Conservation (phyloP, 495 filamentous ascomycete species). For the Aspergillus carlsbadensis region DNA sequence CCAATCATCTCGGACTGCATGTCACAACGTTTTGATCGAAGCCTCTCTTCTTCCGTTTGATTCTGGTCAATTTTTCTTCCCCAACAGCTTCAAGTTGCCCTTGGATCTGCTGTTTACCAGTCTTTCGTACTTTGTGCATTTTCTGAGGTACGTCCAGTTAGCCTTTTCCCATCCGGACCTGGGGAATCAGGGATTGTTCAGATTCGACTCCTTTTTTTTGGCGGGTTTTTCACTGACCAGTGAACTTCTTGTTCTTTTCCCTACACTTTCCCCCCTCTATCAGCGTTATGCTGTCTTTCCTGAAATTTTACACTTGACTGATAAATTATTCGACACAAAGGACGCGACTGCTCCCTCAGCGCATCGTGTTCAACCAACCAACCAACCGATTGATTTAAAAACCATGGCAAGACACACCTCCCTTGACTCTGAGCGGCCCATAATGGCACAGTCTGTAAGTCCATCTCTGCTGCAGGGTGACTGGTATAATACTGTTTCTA, state of each 20-base stretch:
- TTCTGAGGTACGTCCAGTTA: not conserved
- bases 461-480: constrained; percentile 9
- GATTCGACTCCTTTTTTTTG: constrained; percentile 3
- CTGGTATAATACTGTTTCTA: constrained; percentile 14
- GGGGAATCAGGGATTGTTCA: not conserved
- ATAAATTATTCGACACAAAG: not conserved
- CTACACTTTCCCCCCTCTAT: not conserved
- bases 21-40: constrained; percentile 7
- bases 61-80: not conserved
- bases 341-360: not conserved
- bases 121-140: not conserved
- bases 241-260: not conserved
- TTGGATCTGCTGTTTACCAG: not conserved
- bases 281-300: not conserved
- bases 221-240: constrained; percentile 1
- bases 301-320: not conserved
- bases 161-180: constrained; percentile 5
- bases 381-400: too few species aligned
- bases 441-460: constrained; percentile 75
- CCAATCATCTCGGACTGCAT: constrained; percentile 13
- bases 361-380: not conserved
- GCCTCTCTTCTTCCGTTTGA: not conserved
- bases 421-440: constrained; percentile 71
- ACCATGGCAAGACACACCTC: constrained; percentile 64
- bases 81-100: too few species aligned